Conservation (phyloP, 176 grass and related monocot species). For the Miscanthus lutarioriparius region DNA sequence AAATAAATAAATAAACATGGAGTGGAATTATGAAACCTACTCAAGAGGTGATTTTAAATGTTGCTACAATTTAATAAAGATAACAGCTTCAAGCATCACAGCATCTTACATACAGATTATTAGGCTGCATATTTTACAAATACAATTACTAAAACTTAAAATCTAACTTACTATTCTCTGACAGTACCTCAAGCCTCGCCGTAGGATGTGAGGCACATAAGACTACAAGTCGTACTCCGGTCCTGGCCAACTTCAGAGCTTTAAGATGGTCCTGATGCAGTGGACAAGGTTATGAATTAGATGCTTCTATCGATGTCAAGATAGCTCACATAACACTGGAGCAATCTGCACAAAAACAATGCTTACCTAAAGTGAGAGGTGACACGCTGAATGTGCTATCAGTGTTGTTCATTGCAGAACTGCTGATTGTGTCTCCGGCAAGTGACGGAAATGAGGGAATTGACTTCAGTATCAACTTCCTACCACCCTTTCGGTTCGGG, state of each 20-base stretch:
- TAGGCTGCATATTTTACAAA: slow-evolving; percentile 53
- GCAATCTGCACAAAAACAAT: neutral
- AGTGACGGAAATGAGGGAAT: slow-evolving; percentile 94
- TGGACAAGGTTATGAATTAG: slow-evolving; percentile 26
- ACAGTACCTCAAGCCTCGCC: neutral
- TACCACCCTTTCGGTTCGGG: slow-evolving; percentile 71
- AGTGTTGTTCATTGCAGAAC: slow-evolving; percentile 35
- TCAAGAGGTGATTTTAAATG: slow-evolving; percentile 27
- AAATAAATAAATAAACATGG: neutral
- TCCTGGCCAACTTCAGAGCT: slow-evolving; percentile 10
- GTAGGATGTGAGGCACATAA: slow-evolving; percentile 21
- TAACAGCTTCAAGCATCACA: slow-evolving; percentile 13
- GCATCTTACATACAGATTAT: slow-evolving; percentile 62
- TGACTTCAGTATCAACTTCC: slow-evolving; percentile 92
- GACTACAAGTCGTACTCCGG: slow-evolving; percentile 53
- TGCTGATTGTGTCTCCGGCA: slow-evolving; percentile 35
- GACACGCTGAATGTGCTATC: slow-evolving; percentile 48
- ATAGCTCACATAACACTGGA: neutral
- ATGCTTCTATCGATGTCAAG: slow-evolving; percentile 17
- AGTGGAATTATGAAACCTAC: slow-evolving; percentile 4
- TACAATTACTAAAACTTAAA: slow-evolving; percentile 30
- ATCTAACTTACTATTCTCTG: slow-evolving; percentile 30
- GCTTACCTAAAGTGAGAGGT: slow-evolving; percentile 56
- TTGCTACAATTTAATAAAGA: slow-evolving; percentile 35
- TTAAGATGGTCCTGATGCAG: slow-evolving; percentile 46